Base-by-base conservation (phyloP, 1,284 basidiomycete genomes). In the Apiotrichum siamense region DNA sequence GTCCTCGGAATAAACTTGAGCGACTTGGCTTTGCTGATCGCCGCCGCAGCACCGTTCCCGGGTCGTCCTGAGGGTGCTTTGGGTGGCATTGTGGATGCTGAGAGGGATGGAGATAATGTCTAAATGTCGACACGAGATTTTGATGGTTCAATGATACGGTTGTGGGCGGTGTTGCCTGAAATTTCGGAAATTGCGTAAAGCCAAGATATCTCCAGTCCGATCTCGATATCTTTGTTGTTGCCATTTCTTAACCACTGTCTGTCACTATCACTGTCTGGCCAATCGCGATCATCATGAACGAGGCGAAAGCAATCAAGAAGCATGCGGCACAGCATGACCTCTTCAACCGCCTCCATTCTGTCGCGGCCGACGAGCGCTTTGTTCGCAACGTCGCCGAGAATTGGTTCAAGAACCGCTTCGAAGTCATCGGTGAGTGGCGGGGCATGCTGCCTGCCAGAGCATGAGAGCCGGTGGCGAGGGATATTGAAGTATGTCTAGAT, bases 261-360 rank as follows among this genome's bases (percentile, higher is more conserved):
- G 21, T n/a, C 25, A 26, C 24, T 23, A 3, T 4, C 17, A 26
- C 26, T 9, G 20, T 25, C 29, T 15, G 15, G 9, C 15, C 29
- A 31, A 7, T 31, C 29, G 29, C 29, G 29, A 20, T 17, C 37
- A 24, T 5, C 37, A 57, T 57, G 56, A 52, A 54, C 49, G 46
- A 54, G 21, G 48, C 45, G 5, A 65, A 64, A 47, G 66, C 64
- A 2, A 59, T 75, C 35, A 62, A 66, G 38, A 66, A 63, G 42
- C 65, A 73, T 37, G 63, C 69, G 18, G 67, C 70, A 1, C 64
- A 67, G 35, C 65, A 75, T 54, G 85, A 89, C 67, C 77, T 90
- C 18, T 92, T 82, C 77, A 92, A 91, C 65, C 83, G 91, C 3
- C 67, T 94, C 1, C 88, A 88, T 63, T 93, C 90, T 0, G 87